Percentiles rank a stretch among this genome's conserved stretches.
These are phyloP conservation scores for Rhodamnia argentea DNA, from an alignment of 345 rosid genomes.

Conservation along the genomic window DNA sequence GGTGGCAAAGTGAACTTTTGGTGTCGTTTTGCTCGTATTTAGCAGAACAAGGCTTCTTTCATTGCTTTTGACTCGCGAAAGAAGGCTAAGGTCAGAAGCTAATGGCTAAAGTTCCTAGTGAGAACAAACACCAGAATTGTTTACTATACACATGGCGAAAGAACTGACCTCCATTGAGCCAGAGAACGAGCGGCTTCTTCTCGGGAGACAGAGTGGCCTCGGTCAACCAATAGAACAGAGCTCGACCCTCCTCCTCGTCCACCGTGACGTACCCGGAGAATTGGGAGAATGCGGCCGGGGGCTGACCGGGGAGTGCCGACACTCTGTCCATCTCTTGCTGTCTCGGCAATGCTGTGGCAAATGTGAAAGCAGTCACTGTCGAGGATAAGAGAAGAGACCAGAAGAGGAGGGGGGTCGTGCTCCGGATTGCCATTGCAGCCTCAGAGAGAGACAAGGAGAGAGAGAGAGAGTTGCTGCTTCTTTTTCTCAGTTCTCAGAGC, in stretches of 20 bases:
- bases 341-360: neutral
- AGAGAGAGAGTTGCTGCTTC: neutral
- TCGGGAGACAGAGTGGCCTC: conserved; percentile 47
- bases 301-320: conserved; percentile 81
- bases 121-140: neutral
- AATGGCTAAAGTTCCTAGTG: neutral
- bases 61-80: neutral
- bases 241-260: conserved; percentile 52
- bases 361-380: neutral
- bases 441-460: neutral
- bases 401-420: neutral
- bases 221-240: conserved; percentile 85
- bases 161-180: conserved; percentile 95
- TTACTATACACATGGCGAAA: neutral
- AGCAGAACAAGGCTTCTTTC: neutral
- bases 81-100: neutral
- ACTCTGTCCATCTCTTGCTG: conserved; percentile 67
- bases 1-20: neutral
- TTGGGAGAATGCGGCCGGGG: conserved; percentile 59
- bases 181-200: conserved; percentile 77
- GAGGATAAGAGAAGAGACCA: neutral
- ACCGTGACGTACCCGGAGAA: conserved; percentile 85
- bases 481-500: neutral
- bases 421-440: neutral
- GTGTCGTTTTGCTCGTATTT: neutral